These are phyloP conservation scores for Stemphylium lycopersici DNA, from an alignment of 2,329 filamentous ascomycete species.

Conservation along the genomic window DNA sequence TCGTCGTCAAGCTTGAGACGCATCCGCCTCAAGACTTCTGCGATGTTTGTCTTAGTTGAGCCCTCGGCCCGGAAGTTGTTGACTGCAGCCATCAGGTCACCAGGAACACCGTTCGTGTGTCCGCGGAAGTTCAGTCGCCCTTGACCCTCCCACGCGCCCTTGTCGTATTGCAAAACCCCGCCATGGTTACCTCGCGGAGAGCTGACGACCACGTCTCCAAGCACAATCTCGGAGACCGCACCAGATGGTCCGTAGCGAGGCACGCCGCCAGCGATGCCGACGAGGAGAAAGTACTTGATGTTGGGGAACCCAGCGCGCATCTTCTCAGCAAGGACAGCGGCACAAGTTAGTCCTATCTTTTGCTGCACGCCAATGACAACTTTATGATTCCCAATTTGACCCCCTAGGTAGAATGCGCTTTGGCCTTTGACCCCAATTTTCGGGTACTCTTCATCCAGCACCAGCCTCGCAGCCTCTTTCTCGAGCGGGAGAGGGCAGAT, in stretches of 20 bases:
- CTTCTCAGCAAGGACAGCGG: conserved; percentile 16
- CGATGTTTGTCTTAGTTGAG: conserved; percentile 9
- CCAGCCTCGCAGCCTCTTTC: conserved; percentile 33
- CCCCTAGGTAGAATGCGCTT: conserved; percentile 8
- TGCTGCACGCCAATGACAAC: conserved; percentile 15
- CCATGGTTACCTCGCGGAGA: conserved; percentile 20
- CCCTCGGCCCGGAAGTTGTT: conserved; percentile 14
- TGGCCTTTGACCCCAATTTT: conserved; percentile 10
- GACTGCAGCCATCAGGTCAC: conserved; percentile 14
- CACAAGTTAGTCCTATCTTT: conserved; percentile 3
- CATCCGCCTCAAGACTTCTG: conserved; percentile 13
- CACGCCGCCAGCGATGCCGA: conserved; percentile 31
- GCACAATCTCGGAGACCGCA: conserved; percentile 19
- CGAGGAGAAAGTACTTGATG: conserved; percentile 22
- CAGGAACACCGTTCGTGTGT: conserved; percentile 17
- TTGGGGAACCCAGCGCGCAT: conserved; percentile 19
- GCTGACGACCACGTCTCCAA: conserved; percentile 31
- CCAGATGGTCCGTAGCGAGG: conserved; percentile 21
- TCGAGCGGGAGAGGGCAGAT: conserved; percentile 23
- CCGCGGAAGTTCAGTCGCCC: conserved; percentile 18
- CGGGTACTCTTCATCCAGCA: conserved; percentile 37
- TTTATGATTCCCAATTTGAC: conserved; percentile 17
- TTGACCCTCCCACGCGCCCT: conserved; percentile 18
- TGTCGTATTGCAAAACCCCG: conserved; percentile 30
- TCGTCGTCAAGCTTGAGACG: conserved; percentile 18